Evolutionary conservation across 2,329 filamentous ascomycete species (phyloP).

Genomic region (Lomentospora prolificans): DNA sequence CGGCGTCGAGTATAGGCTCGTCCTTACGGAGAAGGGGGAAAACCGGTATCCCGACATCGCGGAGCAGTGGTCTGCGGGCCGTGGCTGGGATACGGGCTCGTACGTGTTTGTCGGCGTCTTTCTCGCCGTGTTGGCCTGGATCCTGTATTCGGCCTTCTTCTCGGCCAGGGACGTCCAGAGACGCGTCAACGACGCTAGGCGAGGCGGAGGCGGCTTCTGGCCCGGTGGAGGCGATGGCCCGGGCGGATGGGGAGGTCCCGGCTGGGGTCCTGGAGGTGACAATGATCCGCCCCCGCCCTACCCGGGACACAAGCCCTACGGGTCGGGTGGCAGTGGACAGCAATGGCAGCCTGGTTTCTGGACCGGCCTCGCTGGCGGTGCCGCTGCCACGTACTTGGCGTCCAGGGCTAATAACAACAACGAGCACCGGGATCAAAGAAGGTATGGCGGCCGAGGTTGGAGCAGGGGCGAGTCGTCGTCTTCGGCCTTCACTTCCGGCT

Average conservation of each 20-base stretch:
- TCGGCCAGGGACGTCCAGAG: slow-evolving; percentile 18
- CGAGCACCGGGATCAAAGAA: slow-evolving; percentile 14
- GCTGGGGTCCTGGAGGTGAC: slow-evolving; percentile 23
- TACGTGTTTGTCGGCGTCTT: slow-evolving; percentile 55
- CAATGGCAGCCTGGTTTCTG: slow-evolving; percentile 68
- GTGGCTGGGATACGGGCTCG: slow-evolving; percentile 17
- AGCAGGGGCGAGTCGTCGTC: slow-evolving; percentile 8
- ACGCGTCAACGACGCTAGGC: slow-evolving; percentile 17
- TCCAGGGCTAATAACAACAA: slow-evolving; percentile 32
- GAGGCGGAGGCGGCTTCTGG: slow-evolving; percentile 21
- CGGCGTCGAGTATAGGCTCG: slow-evolving; percentile 77
- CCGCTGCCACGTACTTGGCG: slow-evolving; percentile 58
- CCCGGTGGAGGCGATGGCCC: slow-evolving; percentile 25
- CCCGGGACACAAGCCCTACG: slow-evolving; percentile 18
- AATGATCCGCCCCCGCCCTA: slow-evolving; percentile 46
- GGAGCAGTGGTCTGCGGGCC: slow-evolving; percentile 23
- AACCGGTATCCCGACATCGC: slow-evolving; percentile 52
- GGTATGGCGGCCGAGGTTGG: not conserved
- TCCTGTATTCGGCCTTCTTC: slow-evolving; percentile 45
- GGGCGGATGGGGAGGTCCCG: slow-evolving; percentile 29
- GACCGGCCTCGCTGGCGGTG: slow-evolving; percentile 57
- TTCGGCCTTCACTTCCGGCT: not conserved
- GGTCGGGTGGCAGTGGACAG: slow-evolving; percentile 20
- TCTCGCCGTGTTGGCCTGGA: slow-evolving; percentile 47
- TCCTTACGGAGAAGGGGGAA: slow-evolving; percentile 69